Evolutionary conservation across 2,329 filamentous ascomycete genomes (phyloP).

Genomic region (Claviceps pusilla): DNA sequence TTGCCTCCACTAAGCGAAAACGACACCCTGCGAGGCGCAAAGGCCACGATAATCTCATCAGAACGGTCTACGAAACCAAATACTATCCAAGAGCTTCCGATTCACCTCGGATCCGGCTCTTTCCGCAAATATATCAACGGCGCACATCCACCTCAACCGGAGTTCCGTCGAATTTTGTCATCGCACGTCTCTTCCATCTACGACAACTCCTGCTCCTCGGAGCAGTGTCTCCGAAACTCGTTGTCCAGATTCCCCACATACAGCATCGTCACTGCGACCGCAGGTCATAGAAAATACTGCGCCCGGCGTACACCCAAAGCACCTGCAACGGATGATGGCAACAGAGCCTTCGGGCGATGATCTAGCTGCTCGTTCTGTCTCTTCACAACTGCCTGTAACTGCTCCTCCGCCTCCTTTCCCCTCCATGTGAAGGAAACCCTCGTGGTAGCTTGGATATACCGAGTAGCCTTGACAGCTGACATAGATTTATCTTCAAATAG

Average conservation of each 20-base stretch:
- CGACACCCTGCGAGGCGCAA: background rate
- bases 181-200: background rate
- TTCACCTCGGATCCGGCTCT: background rate
- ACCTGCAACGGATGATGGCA: constrained; percentile 44
- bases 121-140: background rate
- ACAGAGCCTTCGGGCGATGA: constrained; percentile 42
- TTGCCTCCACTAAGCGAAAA: constrained; percentile 3
- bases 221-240: background rate
- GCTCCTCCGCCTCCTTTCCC: background rate
- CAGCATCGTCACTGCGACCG: constrained; percentile 7
- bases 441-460: background rate
- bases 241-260: background rate
- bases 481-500: constrained; percentile 5
- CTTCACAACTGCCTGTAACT: constrained; percentile 29
- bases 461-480: background rate
- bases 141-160: background rate
- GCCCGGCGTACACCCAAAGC: constrained; percentile 13
- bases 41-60: background rate
- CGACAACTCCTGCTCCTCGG: background rate
- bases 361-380: constrained; percentile 38
- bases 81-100: background rate
- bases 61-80: background rate
- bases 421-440: background rate
- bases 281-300: constrained; percentile 9
- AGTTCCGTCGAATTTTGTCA: background rate